Evolutionary conservation across 2,329 filamentous ascomycete species (phyloP), one percentile per base, ranked within the genome.

Genomic region (Chrysosporium keratinophilum): DNA sequence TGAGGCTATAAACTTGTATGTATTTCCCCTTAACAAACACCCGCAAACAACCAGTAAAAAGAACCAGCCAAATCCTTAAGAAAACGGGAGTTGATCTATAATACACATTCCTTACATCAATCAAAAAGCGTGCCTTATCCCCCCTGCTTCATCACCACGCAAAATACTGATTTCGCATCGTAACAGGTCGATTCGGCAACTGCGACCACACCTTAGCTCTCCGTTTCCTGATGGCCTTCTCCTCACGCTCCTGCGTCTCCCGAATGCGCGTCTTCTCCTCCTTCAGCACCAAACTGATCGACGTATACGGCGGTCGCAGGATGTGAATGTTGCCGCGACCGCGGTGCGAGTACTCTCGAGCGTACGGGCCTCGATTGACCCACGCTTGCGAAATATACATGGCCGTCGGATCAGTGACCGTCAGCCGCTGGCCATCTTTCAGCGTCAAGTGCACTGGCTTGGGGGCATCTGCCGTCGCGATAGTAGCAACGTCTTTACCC

Each of bases 381-480:
- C 91, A 98, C 3, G 90, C 88, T 71, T 97, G 82, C 52, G 89
- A 85, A 61, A 98, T 79, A 69, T 96, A 98, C 59, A 97, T 85
- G 56, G 80, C 79, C n/a, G 85, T 86, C 1, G 84, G 83, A 64
- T 96, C 86, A 31, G 71, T 71, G 20, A 95, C 78, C 39, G 79
- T 77, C 60, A 89, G 75, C 69, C 81, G 82, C 67, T 82, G 82
- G 61, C 88, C 88, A 56, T 87, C 80, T 71, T 88, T 88, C 7
- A 59, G 43, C n/a, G 15, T 55, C 5, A 58, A 45, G 9, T 34
- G 39, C 2, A 58, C 31, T 14, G 54, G 48, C 28, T 51, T 37
- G n/a, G 34, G 5, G n/a, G 37, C 52, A 31, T 23, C 40, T n/a
- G 31, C n/a, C 4, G 50, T n/a, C 9, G 40, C 35, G 12, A 15